Evolutionary conservation across 2,329 filamentous ascomycete species (phyloP).

Genomic region (Aspergillus fructus): DNA sequence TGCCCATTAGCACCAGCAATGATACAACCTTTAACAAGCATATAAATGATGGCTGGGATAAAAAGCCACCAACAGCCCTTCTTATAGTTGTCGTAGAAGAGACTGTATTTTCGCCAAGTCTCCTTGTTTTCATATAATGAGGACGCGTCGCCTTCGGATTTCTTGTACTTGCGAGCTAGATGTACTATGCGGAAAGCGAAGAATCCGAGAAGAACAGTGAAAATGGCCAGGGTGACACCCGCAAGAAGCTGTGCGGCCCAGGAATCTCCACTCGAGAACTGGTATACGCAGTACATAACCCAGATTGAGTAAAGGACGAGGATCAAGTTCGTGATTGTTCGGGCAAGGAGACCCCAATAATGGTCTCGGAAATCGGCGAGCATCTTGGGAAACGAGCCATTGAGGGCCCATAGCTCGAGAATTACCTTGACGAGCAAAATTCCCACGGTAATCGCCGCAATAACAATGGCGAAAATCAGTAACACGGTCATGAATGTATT

Average conservation of each 20-base stretch:
- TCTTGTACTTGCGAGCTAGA: slow-evolving; percentile 72
- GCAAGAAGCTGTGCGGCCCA: slow-evolving; percentile 88
- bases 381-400: slow-evolving; percentile 76
- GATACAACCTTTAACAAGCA: slow-evolving; percentile 83
- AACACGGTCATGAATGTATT: slow-evolving; percentile 97
- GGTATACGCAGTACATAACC: slow-evolving; percentile 94
- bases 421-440: slow-evolving; percentile 90
- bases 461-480: slow-evolving; percentile 80
- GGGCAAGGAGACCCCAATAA: slow-evolving; percentile 91
- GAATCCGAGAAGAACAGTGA: slow-evolving; percentile 77
- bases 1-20: slow-evolving; percentile 84
- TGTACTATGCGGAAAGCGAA: slow-evolving; percentile 82
- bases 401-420: slow-evolving; percentile 87
- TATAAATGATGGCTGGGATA: slow-evolving; percentile 82
- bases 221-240: slow-evolving; percentile 73
- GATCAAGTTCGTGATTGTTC: slow-evolving; percentile 86
- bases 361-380: slow-evolving; percentile 86
- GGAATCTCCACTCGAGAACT: slow-evolving; percentile 90
- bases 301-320: slow-evolving; percentile 90
- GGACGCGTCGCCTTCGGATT: slow-evolving; percentile 68
- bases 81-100: slow-evolving; percentile 97
- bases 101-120: slow-evolving; percentile 90
- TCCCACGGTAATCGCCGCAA: slow-evolving; percentile 78
- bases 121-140: slow-evolving; percentile 84
- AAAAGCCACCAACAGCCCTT: slow-evolving; percentile 98